Conservation (phyloP, 2,329 filamentous ascomycete species). For the Cordyceps tenuipes region DNA sequence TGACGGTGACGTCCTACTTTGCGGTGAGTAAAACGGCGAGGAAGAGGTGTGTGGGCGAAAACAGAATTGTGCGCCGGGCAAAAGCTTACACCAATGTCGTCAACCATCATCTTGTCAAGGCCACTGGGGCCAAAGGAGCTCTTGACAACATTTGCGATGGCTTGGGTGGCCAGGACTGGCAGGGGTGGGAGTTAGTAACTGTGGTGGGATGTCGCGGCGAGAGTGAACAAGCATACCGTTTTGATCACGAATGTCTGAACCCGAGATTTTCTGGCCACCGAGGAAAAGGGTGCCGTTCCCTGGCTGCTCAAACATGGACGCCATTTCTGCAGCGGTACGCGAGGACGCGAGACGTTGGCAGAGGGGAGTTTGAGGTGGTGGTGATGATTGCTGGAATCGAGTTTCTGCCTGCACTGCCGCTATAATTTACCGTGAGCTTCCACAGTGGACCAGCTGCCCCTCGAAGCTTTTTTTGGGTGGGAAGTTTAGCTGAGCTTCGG, state of each 20-base stretch:
- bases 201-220: conserved; percentile 1
- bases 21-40: conserved; percentile 16
- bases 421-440: conserved; percentile 12
- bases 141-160: conserved; percentile 97
- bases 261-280: conserved; percentile 94
- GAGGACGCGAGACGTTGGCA: conserved; percentile 4
- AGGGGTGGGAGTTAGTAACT: conserved; percentile 14
- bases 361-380: conserved; percentile 1
- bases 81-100: conserved; percentile 80
- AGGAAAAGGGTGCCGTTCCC: conserved; percentile 95
- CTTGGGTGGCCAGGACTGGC: conserved; percentile 83
- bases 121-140: conserved; percentile 96
- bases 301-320: conserved; percentile 91
- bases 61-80: neutral
- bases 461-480: conserved; percentile 11
- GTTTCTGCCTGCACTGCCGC: conserved; percentile 11
- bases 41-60: neutral
- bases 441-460: conserved; percentile 12
- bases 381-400: conserved; percentile 2
- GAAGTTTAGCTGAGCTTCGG: neutral
- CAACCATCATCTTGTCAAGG: conserved; percentile 99
- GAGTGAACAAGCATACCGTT: conserved; percentile 54
- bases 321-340: conserved; percentile 48
- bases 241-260: conserved; percentile 92
- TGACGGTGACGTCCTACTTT: conserved; percentile 85